Percentiles rank a stretch among this genome's conserved stretches.
These are phyloP conservation scores for Aspergillus aculeatus DNA, from an alignment of 2,329 filamentous ascomycete species.

Conservation along the genomic window DNA sequence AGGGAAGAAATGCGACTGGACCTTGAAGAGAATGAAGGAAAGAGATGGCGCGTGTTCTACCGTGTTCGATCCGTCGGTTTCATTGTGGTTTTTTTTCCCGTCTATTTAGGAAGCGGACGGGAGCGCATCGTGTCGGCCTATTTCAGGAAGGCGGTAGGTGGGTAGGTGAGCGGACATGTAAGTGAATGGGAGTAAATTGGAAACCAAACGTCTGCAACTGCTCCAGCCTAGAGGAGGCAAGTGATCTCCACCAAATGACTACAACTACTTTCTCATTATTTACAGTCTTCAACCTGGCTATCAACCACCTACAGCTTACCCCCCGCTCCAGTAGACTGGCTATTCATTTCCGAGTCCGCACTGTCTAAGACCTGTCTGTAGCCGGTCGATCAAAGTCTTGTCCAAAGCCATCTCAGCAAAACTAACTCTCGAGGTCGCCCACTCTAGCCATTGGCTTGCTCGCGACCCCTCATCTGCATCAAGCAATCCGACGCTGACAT, in stretches of 20 bases:
- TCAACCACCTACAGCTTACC: no score
- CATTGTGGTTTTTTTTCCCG: background rate
- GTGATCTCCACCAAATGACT: no score
- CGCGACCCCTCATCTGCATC: slow-evolving; percentile 52
- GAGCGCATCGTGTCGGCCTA: background rate
- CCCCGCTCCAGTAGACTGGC: background rate
- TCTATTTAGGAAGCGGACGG: background rate
- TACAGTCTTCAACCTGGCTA: no score
- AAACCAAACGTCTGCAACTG: no score
- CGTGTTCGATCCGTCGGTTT: background rate
- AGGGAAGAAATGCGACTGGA: background rate
- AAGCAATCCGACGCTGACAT: slow-evolving; percentile 63
- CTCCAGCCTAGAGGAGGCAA: no score
- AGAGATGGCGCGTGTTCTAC: background rate
- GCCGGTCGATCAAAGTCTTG: slow-evolving; percentile 27
- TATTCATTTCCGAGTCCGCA: background rate
- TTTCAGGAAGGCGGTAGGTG: background rate
- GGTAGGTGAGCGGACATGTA: background rate
- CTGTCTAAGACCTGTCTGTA: slow-evolving; percentile 26
- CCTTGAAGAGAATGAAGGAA: background rate
- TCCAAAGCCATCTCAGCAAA: slow-evolving; percentile 56
- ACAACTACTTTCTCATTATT: no score
- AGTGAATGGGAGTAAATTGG: no score
- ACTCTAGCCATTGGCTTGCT: slow-evolving; percentile 61
- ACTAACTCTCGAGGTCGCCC: slow-evolving; percentile 59